These are phyloP conservation scores for Inga oerstediana DNA, from an alignment of 306 rosid species.

Conservation along the genomic window DNA sequence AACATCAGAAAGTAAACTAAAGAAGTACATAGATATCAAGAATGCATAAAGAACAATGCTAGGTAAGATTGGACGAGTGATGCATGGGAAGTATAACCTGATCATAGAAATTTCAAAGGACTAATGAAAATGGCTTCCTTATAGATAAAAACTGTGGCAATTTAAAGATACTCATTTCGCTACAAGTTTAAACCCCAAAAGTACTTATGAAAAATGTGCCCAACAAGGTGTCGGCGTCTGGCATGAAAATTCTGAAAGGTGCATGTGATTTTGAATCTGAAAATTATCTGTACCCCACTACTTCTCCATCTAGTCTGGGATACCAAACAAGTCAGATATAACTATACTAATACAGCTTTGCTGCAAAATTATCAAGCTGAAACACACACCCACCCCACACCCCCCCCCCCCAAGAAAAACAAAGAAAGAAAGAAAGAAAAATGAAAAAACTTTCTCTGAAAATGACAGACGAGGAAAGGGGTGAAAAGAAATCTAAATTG, in stretches of 20 bases:
- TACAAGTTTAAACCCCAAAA: neutral
- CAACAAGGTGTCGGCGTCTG: neutral
- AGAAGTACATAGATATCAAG: slow-evolving; percentile 12
- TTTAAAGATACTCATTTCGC: neutral
- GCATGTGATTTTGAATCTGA: neutral
- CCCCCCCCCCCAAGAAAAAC: neutral
- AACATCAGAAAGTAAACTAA: slow-evolving; percentile 42
- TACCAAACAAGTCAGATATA: neutral
- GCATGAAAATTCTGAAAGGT: neutral
- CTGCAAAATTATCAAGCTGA: neutral
- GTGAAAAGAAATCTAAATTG: neutral
- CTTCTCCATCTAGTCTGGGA: neutral
- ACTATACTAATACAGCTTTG: neutral
- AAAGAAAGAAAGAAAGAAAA: neutral
- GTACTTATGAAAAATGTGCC: neutral
- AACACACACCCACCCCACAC: neutral
- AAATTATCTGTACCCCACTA: neutral
- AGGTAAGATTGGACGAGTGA: neutral
- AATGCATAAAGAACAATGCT: neutral
- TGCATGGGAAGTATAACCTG: neutral
- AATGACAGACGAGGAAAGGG: neutral
- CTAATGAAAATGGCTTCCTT: neutral
- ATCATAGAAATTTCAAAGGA: slow-evolving; percentile 6
- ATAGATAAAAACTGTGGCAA: neutral
- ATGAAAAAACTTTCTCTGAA: neutral